These are phyloP conservation scores for Sarocladium brachiariae DNA, from an alignment of 2,329 filamentous ascomycete species.

Conservation along the genomic window DNA sequence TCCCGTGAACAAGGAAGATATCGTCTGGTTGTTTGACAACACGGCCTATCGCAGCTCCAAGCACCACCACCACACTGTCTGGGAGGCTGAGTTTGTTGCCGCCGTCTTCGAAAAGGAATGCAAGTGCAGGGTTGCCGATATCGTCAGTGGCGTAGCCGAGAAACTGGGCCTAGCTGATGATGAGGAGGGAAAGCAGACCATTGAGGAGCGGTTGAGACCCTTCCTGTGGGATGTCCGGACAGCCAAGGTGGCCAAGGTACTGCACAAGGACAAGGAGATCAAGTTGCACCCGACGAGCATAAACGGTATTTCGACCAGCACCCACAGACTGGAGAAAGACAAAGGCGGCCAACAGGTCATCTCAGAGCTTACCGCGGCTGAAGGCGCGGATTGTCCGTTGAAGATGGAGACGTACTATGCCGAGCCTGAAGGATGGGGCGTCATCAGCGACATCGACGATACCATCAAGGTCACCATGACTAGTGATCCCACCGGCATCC, in stretches of 20 bases:
- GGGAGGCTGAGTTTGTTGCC: conserved; percentile 78
- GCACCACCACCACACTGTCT: conserved; percentile 38
- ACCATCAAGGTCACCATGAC: conserved; percentile 91
- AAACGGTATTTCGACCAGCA: conserved; percentile 59
- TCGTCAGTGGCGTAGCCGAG: conserved; percentile 64
- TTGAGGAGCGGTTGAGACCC: conserved; percentile 63
- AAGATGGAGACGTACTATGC: conserved; percentile 69
- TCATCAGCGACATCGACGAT: conserved; percentile 77
- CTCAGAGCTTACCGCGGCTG: conserved; percentile 42
- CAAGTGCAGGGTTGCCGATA: conserved; percentile 58
- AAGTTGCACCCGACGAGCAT: conserved; percentile 62
- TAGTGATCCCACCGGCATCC: conserved; percentile 69
- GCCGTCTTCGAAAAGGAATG: conserved; percentile 72
- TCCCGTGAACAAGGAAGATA: conserved; percentile 57
- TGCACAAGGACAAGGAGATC: conserved; percentile 43
- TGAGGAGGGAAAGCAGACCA: conserved; percentile 49
- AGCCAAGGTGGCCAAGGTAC: conserved; percentile 58
- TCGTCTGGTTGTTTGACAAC: conserved; percentile 86
- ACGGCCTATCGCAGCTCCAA: conserved; percentile 62
- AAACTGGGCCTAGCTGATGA: conserved; percentile 59
- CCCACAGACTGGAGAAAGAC: conserved; percentile 3
- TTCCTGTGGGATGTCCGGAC: conserved; percentile 73
- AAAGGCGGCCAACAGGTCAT: conserved; percentile 34
- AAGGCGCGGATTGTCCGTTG: conserved; percentile 46
- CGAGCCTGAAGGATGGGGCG: conserved; percentile 70